These are phyloP conservation scores for Phialophora expanda DNA, from an alignment of 2,329 filamentous ascomycete species.

Conservation along the genomic window DNA sequence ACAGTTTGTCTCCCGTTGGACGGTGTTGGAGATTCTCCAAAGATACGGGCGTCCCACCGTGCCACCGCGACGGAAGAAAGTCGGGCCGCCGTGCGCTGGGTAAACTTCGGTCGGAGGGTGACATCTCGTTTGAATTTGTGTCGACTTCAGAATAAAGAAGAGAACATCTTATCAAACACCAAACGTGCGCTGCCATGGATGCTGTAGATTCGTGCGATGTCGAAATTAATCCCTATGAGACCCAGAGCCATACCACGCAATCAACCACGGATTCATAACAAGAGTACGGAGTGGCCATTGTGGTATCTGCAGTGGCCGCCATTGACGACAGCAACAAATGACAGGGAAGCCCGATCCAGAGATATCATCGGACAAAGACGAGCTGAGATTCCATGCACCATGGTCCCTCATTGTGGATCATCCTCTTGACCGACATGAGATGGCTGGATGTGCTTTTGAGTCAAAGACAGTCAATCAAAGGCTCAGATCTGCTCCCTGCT, in stretches of 20 bases:
- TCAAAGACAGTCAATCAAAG: background rate
- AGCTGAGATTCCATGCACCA: background rate
- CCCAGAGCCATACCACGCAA: background rate
- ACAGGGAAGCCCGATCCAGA: background rate
- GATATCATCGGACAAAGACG: background rate
- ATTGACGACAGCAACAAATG: background rate
- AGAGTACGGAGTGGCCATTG: background rate
- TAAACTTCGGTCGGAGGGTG: background rate
- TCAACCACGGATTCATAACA: background rate
- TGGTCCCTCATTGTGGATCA: background rate
- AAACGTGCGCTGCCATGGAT: background rate
- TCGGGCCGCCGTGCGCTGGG: background rate
- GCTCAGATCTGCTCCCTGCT: background rate
- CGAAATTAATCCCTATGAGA: background rate
- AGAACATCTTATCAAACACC: background rate
- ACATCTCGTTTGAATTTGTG: background rate
- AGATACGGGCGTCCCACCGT: no score
- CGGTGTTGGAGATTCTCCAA: constrained; percentile 1
- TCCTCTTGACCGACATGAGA: background rate
- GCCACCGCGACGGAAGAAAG: background rate
- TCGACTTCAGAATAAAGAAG: background rate
- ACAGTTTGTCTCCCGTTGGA: background rate
- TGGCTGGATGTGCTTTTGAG: background rate
- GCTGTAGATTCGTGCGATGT: background rate
- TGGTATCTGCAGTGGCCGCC: background rate